phyloP scores from a whole-genome alignment of 768 basidiomycete species.

The Amyloporia xantha region DNA sequence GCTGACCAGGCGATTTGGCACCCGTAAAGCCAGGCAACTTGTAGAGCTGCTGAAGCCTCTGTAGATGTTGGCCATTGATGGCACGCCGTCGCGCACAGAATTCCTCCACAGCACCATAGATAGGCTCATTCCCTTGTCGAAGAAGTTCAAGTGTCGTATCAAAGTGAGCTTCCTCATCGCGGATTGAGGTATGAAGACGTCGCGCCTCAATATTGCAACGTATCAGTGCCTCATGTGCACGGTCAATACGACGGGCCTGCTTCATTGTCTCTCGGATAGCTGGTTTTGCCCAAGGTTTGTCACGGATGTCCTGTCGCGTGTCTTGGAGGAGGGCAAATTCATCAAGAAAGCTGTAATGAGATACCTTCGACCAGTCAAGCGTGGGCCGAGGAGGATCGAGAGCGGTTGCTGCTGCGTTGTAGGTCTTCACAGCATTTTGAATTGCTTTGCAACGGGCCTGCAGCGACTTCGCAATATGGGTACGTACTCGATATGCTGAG shows the following conservation, averaged over 20 bases:
- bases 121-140: not conserved
- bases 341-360: too few relatives aligned
- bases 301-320: too few relatives aligned
- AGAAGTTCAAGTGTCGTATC: not conserved
- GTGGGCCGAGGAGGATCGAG: too few relatives aligned
- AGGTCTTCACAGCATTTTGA: too few relatives aligned
- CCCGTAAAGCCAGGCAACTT: slow-evolving; percentile 5
- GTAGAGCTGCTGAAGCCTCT: slow-evolving; percentile 5
- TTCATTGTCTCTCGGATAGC: slow-evolving; percentile 19
- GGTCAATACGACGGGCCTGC: slow-evolving; percentile 10
- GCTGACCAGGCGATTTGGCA: not conserved
- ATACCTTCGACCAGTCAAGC: too few relatives aligned
- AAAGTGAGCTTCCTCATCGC: slow-evolving; percentile 17
- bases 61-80: slow-evolving; percentile 4
- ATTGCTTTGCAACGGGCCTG: too few relatives aligned
- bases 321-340: too few relatives aligned
- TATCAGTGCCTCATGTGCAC: slow-evolving; percentile 21
- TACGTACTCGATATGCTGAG: too few relatives aligned
- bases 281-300: too few relatives aligned
- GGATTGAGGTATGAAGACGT: slow-evolving; percentile 21
- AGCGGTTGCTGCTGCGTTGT: too few relatives aligned
- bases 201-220: slow-evolving; percentile 19
- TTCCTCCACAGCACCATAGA: slow-evolving; percentile 1
- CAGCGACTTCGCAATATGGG: too few relatives aligned
- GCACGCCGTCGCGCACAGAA: slow-evolving; percentile 2